Conservation (phyloP, 441 rosid genomes). For the Erodium chrysanthum region DNA sequence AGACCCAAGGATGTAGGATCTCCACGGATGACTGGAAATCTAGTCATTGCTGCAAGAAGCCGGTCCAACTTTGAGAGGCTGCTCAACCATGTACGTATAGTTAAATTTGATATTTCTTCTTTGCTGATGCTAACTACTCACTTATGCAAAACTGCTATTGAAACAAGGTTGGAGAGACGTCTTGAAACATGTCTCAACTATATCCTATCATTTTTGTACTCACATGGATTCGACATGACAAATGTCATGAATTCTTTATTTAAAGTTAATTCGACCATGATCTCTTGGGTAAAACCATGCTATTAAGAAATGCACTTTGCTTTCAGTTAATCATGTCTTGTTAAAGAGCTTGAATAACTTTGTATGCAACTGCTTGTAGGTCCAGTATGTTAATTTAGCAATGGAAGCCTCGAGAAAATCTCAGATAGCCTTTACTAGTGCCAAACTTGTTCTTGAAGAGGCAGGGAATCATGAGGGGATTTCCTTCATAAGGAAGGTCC, state of each 20-base stretch:
- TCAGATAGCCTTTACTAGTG: conserved; percentile 4
- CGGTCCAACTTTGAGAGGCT: conserved; percentile 9
- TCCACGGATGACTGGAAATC: conserved; percentile 16
- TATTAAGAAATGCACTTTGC: too few species aligned
- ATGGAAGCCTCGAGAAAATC: conserved; percentile 5
- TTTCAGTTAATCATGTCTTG: background rate
- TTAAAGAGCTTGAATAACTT: background rate
- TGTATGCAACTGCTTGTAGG: conserved; percentile 1
- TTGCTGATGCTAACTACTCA: background rate
- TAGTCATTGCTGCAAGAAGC: conserved; percentile 12
- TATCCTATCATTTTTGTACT: too few species aligned
- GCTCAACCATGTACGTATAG: conserved; percentile 9
- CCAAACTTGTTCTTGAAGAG: conserved; percentile 6
- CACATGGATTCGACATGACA: too few species aligned
- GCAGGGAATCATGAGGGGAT: conserved; percentile 3
- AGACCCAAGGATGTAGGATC: conserved; percentile 10
- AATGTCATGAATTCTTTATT: too few species aligned
- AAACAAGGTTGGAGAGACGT: too few species aligned
- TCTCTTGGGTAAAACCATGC: too few species aligned
- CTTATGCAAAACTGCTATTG: background rate
- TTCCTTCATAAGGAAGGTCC: conserved; percentile 6
- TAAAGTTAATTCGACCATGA: too few species aligned
- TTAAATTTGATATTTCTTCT: background rate
- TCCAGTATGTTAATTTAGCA: conserved; percentile 1
- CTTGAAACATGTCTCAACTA: too few species aligned